These are phyloP conservation scores for Xylariomycetidae sp. DNA, from an alignment of 2,329 filamentous ascomycete species.

Conservation along the genomic window DNA sequence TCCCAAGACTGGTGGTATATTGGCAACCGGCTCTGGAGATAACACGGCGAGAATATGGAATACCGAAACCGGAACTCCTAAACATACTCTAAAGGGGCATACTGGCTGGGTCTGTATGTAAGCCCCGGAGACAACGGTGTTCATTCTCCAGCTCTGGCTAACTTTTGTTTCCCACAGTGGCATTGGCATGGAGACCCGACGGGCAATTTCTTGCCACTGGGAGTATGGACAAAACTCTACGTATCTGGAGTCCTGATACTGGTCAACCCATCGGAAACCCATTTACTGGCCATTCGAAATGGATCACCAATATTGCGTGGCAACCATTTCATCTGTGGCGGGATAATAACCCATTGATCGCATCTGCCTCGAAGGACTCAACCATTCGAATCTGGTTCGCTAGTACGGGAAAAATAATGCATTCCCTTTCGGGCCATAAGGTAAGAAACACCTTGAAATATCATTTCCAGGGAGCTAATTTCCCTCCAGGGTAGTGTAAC, in stretches of 20 bases:
- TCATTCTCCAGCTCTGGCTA: no score
- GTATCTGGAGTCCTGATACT: slow-evolving; percentile 81
- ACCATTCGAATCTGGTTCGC: slow-evolving; percentile 86
- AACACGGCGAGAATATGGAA: slow-evolving; percentile 92
- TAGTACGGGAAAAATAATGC: slow-evolving; percentile 71
- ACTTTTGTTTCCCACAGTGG: no score
- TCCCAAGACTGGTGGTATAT: slow-evolving; percentile 66
- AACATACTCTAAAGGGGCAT: slow-evolving; percentile 82
- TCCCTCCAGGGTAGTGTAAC: slow-evolving; percentile 69
- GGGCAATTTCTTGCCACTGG: slow-evolving; percentile 78
- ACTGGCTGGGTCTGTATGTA: slow-evolving; percentile 88
- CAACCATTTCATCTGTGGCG: slow-evolving; percentile 85
- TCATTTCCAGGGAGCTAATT: no score
- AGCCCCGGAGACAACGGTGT: no score
- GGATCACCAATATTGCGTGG: slow-evolving; percentile 85
- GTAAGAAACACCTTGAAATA: slow-evolving; percentile 10
- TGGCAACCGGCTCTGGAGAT: slow-evolving; percentile 89
- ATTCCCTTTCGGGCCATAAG: slow-evolving; percentile 79
- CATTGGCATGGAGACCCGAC: slow-evolving; percentile 83
- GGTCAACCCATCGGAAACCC: slow-evolving; percentile 68
- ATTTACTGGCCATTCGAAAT: slow-evolving; percentile 83
- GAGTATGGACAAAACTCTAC: slow-evolving; percentile 88
- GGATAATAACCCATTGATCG: slow-evolving; percentile 70
- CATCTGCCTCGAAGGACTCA: slow-evolving; percentile 83
- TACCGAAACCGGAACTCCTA: slow-evolving; percentile 85